Conservation (phyloP, 2,329 filamentous ascomycete genomes). For the Pseudogymnoascus sp. region DNA sequence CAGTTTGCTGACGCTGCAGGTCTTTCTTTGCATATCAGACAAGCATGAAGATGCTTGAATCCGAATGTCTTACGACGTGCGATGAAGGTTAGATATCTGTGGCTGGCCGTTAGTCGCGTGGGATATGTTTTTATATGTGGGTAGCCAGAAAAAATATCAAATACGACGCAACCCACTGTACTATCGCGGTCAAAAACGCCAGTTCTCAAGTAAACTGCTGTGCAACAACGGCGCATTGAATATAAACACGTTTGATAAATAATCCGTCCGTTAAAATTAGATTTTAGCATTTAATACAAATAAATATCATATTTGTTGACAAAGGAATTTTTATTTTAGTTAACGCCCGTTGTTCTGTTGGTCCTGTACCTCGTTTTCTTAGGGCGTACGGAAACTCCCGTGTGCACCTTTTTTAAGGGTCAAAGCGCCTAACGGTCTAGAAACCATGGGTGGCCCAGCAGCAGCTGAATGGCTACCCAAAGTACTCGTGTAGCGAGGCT, state of each 20-base stretch:
- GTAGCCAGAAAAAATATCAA: conserved; percentile 3
- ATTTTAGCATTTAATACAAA: not conserved
- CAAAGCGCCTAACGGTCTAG: conserved; percentile 2
- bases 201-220: not conserved
- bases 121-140: not conserved
- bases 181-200: not conserved
- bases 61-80: not conserved
- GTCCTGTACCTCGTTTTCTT: not conserved
- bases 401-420: not conserved
- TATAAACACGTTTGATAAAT: not conserved
- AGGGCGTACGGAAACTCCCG: not conserved
- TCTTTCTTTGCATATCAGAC: not conserved
- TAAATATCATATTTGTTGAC: not conserved
- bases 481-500: conserved; percentile 1
- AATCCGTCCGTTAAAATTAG: not conserved
- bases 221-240: not conserved
- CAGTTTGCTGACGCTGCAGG: not conserved
- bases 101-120: not conserved
- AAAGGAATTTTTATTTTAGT: not conserved
- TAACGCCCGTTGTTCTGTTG: not conserved
- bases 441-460: not conserved
- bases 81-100: not conserved
- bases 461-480: not conserved
- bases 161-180: not conserved
- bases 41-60: not conserved